Evolutionary conservation across 106 monocot species (phyloP), one percentile per base, ranked within the genome.

Genomic region (Dendrobium catenatum): DNA sequence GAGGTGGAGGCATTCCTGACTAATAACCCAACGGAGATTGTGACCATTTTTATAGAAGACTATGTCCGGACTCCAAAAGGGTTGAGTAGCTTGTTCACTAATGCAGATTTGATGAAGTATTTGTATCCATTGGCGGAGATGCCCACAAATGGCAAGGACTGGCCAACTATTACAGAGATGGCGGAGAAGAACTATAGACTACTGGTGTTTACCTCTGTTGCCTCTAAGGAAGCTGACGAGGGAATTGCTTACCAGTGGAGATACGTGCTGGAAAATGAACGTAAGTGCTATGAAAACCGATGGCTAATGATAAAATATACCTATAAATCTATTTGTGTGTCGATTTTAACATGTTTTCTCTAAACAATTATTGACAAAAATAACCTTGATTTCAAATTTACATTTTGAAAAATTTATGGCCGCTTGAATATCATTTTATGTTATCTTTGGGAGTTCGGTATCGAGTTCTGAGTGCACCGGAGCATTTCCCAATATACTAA

Each of bases 191-290:
- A 99, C 82, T 87, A 85, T 31, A 81, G 99, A 42, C 75, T 99
- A 40, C 83, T 99, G 22, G 99, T 99, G 2, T 99, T 99, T 83
- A 93, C 93, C 64, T 95, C 93, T 18, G 80, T 81, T 76, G 77
- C 93, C 82, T 93, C 95, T 2, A 99, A 99, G 84, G 99, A 99
- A 81, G 93, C 93, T 29, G 95, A 87, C n/a, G 99, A 99, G 82
- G 99, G 99, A 37, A 99, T 99, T 86, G 95, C 99, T 66, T 99
- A 93, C 54, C 99, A 99, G 47, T 99, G 99, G 99, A 86, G 85
- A 70, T 89, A 95, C 82, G 85, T 95, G 83, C 77, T 99, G 66
- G 99, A 99, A 74, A 99, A 99, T 85, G 95, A 93, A 78, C 80
- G 99, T 99, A 93, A 88, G 91, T 85, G 66, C 66, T 51, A 9